phyloP scores from a whole-genome alignment of 352 stramenopile species.

The Globisporangium alternatum region DNA sequence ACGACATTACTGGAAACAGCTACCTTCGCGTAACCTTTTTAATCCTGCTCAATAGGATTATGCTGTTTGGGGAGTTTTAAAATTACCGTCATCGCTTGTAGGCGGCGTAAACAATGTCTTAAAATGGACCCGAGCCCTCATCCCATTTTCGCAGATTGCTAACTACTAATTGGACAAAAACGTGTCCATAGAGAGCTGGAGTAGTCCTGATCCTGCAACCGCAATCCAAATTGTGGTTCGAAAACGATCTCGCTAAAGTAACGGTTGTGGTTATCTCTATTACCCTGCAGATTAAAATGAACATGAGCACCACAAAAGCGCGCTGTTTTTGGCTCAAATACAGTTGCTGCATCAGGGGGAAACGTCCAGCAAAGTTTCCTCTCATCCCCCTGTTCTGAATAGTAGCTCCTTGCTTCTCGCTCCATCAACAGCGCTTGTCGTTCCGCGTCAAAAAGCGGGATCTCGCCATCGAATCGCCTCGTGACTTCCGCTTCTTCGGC shows the following conservation, averaged over 20 bases:
- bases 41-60: background rate
- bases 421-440: background rate
- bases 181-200: background rate
- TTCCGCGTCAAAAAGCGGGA: background rate
- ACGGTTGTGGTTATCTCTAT: background rate
- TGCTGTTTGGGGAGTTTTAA: background rate
- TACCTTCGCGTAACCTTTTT: background rate
- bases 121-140: background rate
- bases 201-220: background rate
- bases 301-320: background rate
- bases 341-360: background rate
- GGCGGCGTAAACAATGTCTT: background rate
- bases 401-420: background rate
- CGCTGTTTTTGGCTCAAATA: background rate
- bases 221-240: too few species aligned
- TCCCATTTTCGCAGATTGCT: background rate
- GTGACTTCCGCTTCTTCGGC: background rate
- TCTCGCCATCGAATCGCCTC: background rate
- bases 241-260: background rate
- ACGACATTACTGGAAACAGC: background rate
- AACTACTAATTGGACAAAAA: background rate
- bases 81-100: background rate
- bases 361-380: conserved; percentile 2
- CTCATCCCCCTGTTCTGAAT: background rate
- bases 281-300: background rate